Percentiles rank a stretch among this genome's conserved stretches.
Conservation (phyloP, 2,329 filamentous ascomycete genomes). For the Fusarium sp. region DNA sequence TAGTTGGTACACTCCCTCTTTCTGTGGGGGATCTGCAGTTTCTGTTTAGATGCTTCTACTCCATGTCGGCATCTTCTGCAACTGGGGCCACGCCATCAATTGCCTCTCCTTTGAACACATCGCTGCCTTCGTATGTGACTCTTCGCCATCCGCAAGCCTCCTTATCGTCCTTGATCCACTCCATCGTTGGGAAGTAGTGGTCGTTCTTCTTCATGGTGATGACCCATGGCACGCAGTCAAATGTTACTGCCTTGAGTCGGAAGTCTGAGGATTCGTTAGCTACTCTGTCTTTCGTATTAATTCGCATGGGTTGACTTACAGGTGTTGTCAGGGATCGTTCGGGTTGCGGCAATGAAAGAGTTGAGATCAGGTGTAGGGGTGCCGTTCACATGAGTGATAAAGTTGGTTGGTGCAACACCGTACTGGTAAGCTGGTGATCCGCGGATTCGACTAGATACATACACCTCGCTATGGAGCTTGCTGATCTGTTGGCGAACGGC, state of each 20-base stretch:
- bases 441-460: slow-evolving; percentile 88
- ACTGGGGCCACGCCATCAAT: slow-evolving; percentile 63
- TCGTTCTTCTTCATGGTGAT: slow-evolving; percentile 99
- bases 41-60: slow-evolving; percentile 47
- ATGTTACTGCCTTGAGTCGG: slow-evolving; percentile 96
- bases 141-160: slow-evolving; percentile 75
- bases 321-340: slow-evolving; percentile 93
- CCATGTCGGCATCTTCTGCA: slow-evolving; percentile 62
- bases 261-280: slow-evolving; percentile 75
- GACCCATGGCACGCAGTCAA: slow-evolving; percentile 99
- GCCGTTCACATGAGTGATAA: slow-evolving; percentile 96
- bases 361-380: slow-evolving; percentile 86
- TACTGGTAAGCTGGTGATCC: slow-evolving; percentile 91
- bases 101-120: slow-evolving; percentile 68
- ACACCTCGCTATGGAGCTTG: slow-evolving; percentile 95
- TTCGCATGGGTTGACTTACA: slow-evolving; percentile 67
- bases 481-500: slow-evolving; percentile 97
- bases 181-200: slow-evolving; percentile 86
- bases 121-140: slow-evolving; percentile 72
- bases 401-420: slow-evolving; percentile 94
- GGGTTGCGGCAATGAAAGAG: slow-evolving; percentile 84
- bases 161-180: slow-evolving; percentile 75
- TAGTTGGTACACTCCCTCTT: slow-evolving; percentile 36
- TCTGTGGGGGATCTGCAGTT: slow-evolving; percentile 4
- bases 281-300: neutral